Conservation (phyloP, 768 basidiomycete species). For the Rhodocollybia butyracea region DNA sequence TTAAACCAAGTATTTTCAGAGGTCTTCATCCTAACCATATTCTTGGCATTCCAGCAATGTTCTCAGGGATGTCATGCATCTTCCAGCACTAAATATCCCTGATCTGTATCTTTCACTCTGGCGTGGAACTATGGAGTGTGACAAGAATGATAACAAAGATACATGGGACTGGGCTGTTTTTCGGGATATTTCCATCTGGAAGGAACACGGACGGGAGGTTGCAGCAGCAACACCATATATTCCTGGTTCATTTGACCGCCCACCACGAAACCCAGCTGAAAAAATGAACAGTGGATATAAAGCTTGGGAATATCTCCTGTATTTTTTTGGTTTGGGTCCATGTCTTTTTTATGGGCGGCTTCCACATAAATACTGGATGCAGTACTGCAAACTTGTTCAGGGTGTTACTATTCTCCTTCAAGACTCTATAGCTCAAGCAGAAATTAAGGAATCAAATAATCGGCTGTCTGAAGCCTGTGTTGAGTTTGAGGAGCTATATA, state of each 20-base stretch:
- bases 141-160: slow-evolving; percentile 11
- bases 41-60: slow-evolving; percentile 19
- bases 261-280: slow-evolving; percentile 32
- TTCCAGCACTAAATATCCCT: slow-evolving; percentile 35
- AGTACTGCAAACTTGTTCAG: slow-evolving; percentile 10
- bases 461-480: slow-evolving; percentile 8
- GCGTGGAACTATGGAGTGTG: slow-evolving; percentile 22
- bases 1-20: slow-evolving; percentile 22
- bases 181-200: slow-evolving; percentile 25
- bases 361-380: slow-evolving; percentile 5
- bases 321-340: slow-evolving; percentile 15
- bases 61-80: slow-evolving; percentile 30
- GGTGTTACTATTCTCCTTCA: slow-evolving; percentile 22
- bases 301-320: slow-evolving; percentile 12
- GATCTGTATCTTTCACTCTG: slow-evolving; percentile 32
- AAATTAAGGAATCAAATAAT: background rate
- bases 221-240: slow-evolving; percentile 26
- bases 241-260: slow-evolving; percentile 37
- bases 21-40: slow-evolving; percentile 15
- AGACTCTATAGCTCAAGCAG: background rate
- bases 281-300: slow-evolving; percentile 24
- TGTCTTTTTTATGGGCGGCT: slow-evolving; percentile 10
- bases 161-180: slow-evolving; percentile 32
- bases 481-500: slow-evolving; percentile 17
- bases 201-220: slow-evolving; percentile 30